Evolutionary conservation across 148 eudicot species (phyloP), one percentile per base, ranked within the genome.

Genomic region (Rheum nobile): DNA sequence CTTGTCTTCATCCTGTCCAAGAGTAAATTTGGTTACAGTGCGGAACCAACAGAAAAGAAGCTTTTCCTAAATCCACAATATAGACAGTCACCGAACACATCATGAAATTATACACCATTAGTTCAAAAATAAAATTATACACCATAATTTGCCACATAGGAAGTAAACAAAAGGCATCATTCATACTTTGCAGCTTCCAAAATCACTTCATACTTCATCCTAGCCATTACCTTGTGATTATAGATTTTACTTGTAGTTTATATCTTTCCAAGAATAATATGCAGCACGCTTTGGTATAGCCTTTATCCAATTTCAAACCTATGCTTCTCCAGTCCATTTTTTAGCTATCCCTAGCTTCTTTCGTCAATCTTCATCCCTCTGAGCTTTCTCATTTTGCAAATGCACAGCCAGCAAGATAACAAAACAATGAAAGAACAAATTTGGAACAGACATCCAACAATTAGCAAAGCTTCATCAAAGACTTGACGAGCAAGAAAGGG

Each of bases 1-100:
- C 75, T 89, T 82, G 71, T 78, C 86, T 79, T 85, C 81, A 39
- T 88, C 91, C 94, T 91, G 79, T 72, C 14, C 32, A 68, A 72
- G 16, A 59, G 34, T 24, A 59, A 9, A 57, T 57, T 9, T 9
- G 67, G 67, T 59, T 59, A 59, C 32, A 11, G 10, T 59, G 12
- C 8, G 1, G 67, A 17, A 59, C 67, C 6, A 8, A 29, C 35
- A 59, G 67, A 0, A 12, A 2, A 57, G 34, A 28, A 12, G 12
- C 9, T 11, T 48, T 59, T 24, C 34, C 17, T 24, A 2, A 59
- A 26, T 59, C 32, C 17, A 59, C 3, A 28, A 59, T 50, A n/a
- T 50, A 59, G 67, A 59, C 14, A 59, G 34, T 28, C 34, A 59
- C 34, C 13, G 28, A 59, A 28, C 67, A 59, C 9, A 6, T 59